These are phyloP conservation scores for Pythium insidiosum DNA, from an alignment of 352 stramenopile genomes.

Conservation along the genomic window DNA sequence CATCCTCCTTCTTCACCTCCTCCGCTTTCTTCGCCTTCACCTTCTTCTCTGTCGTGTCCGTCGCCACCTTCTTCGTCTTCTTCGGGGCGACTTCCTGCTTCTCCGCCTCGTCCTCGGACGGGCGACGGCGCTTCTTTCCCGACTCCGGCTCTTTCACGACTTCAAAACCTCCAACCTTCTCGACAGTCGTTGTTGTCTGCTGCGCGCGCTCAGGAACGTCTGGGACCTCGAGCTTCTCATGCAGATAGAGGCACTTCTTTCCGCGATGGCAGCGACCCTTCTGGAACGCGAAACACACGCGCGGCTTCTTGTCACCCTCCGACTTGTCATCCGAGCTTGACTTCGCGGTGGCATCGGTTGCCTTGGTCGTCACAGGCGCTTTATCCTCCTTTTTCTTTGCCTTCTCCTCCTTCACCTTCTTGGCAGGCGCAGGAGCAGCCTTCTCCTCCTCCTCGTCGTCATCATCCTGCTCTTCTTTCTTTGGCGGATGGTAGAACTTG, in stretches of 20 bases:
- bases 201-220: background rate
- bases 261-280: constrained; percentile 70
- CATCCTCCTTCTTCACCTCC: constrained; percentile 2
- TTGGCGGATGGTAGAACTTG: constrained; percentile 52
- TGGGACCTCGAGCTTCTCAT: constrained; percentile 37
- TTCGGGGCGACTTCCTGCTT: background rate
- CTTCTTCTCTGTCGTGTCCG: constrained; percentile 5
- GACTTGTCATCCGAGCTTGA: constrained; percentile 5
- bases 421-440: background rate
- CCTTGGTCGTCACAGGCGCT: too few relatives aligned
- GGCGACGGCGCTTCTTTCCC: constrained; percentile 7
- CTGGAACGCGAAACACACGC: constrained; percentile 69
- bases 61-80: background rate
- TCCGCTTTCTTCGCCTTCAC: background rate
- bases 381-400: constrained; percentile 7
- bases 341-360: too few relatives aligned
- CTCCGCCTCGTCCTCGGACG: constrained; percentile 5
- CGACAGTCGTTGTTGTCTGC: constrained; percentile 3
- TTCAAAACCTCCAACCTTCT: constrained; percentile 12
- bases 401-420: constrained; percentile 4
- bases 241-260: constrained; percentile 55
- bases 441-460: constrained; percentile 3
- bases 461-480: constrained; percentile 3
- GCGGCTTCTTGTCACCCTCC: constrained; percentile 23
- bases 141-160: constrained; percentile 8